Conservation (phyloP, 1,284 basidiomycete species). For the Vanrija sp. region DNA sequence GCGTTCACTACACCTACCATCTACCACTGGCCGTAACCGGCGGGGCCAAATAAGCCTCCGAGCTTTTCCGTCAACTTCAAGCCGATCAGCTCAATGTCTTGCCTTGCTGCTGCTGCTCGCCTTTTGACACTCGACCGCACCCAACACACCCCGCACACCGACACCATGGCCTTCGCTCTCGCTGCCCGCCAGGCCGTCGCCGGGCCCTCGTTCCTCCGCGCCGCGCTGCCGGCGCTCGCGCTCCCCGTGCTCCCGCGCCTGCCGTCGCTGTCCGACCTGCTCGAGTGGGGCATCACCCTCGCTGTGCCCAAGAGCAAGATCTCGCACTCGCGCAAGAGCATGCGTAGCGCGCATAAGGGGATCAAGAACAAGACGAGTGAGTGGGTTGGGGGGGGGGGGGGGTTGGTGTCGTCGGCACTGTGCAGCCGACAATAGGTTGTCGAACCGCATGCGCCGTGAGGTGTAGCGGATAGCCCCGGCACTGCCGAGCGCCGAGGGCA, state of each 20-base stretch:
- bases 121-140: neutral
- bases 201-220: conserved; percentile 16
- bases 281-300: conserved; percentile 74
- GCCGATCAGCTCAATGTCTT: neutral
- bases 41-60: neutral
- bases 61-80: neutral
- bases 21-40: too few relatives aligned
- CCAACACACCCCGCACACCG: neutral
- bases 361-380: conserved; percentile 88
- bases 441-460: too few relatives aligned
- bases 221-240: conserved; percentile 16
- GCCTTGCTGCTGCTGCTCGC: neutral
- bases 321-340: conserved; percentile 90
- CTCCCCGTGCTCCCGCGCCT: conserved; percentile 5
- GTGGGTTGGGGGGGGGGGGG: too few relatives aligned
- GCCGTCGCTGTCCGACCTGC: conserved; percentile 66
- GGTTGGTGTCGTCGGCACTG: too few relatives aligned
- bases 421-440: too few relatives aligned
- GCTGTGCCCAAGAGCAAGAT: conserved; percentile 95
- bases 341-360: conserved; percentile 91
- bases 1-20: too few relatives aligned
- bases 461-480: too few relatives aligned
- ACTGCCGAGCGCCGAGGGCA: too few relatives aligned
- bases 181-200: conserved; percentile 14
- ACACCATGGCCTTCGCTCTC: conserved; percentile 22